Conservation (phyloP, 768 basidiomycete genomes). For the Mycena galericulata region DNA sequence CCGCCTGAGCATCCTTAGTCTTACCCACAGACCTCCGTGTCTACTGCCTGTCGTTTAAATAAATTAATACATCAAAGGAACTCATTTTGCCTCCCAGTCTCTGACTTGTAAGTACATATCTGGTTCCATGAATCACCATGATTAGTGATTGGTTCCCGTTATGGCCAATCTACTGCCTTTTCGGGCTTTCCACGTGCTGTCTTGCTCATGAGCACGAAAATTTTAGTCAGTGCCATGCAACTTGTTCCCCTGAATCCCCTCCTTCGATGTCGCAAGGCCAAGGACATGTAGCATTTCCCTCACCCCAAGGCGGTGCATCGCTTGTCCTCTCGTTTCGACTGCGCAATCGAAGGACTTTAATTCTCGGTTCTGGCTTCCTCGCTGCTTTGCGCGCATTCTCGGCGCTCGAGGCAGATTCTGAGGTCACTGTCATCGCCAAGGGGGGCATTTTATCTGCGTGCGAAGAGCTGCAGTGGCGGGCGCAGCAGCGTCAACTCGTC, state of each 20-base stretch:
- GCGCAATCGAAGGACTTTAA: slow-evolving; percentile 63
- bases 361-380: slow-evolving; percentile 83
- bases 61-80: not conserved
- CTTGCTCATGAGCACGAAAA: slow-evolving; percentile 25
- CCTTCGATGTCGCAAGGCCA: slow-evolving; percentile 13
- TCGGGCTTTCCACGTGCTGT: not conserved
- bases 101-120: too few relatives aligned
- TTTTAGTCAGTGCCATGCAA: not conserved
- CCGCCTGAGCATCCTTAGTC: not conserved
- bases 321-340: slow-evolving; percentile 83
- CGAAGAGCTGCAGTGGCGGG: slow-evolving; percentile 80
- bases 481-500: slow-evolving; percentile 63
- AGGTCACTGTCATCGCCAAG: slow-evolving; percentile 72
- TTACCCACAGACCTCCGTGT: slow-evolving; percentile 7
- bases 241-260: not conserved
- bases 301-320: slow-evolving; percentile 72
- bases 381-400: slow-evolving; percentile 89
- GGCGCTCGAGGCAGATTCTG: slow-evolving; percentile 83
- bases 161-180: slow-evolving; percentile 2
- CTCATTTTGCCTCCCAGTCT: not conserved
- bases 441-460: slow-evolving; percentile 65
- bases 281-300: slow-evolving; percentile 44
- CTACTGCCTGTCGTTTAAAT: slow-evolving; percentile 5
- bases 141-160: not conserved
- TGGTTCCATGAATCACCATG: too few relatives aligned